A percentile compares a stretch with the other conserved stretches of the same genome.
Conservation (phyloP, 1,284 basidiomycete species). For the Tilletiaria anomala region DNA sequence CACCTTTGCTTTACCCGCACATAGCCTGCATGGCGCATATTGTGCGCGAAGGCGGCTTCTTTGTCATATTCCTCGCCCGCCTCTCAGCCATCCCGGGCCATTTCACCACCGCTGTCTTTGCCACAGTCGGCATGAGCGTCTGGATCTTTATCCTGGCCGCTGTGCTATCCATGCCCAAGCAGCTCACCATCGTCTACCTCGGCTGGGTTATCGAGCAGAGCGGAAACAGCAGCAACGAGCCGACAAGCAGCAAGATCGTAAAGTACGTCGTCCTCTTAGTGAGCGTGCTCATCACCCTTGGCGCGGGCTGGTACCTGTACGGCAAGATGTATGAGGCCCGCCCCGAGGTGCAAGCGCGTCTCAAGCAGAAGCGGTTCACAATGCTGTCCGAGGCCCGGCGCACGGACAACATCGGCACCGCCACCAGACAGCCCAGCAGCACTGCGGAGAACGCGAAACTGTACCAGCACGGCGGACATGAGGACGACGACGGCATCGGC, state of each 20-base stretch:
- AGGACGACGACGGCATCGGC: too few relatives aligned
- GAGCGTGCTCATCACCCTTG: constrained; percentile 51
- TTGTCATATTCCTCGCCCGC: constrained; percentile 54
- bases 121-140: constrained; percentile 63
- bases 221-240: constrained; percentile 12
- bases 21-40: constrained; percentile 61
- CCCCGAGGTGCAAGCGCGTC: constrained; percentile 46
- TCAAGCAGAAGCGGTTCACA: constrained; percentile 54
- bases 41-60: constrained; percentile 64
- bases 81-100: constrained; percentile 63
- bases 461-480: too few relatives aligned
- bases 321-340: constrained; percentile 60
- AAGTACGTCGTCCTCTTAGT: constrained; percentile 34
- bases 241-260: constrained; percentile 28
- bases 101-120: constrained; percentile 55
- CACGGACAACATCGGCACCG: too few relatives aligned
- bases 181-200: constrained; percentile 38
- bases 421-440: too few relatives aligned
- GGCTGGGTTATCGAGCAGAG: constrained; percentile 31
- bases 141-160: constrained; percentile 57
- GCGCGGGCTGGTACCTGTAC: constrained; percentile 71
- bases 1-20: too few relatives aligned
- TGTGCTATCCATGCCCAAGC: constrained; percentile 60
- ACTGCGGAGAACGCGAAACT: too few relatives aligned
- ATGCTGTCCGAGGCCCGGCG: constrained; percentile 8